phyloP scores from a whole-genome alignment of 768 basidiomycete species.

The Porphyrellus cyaneotinctus region DNA sequence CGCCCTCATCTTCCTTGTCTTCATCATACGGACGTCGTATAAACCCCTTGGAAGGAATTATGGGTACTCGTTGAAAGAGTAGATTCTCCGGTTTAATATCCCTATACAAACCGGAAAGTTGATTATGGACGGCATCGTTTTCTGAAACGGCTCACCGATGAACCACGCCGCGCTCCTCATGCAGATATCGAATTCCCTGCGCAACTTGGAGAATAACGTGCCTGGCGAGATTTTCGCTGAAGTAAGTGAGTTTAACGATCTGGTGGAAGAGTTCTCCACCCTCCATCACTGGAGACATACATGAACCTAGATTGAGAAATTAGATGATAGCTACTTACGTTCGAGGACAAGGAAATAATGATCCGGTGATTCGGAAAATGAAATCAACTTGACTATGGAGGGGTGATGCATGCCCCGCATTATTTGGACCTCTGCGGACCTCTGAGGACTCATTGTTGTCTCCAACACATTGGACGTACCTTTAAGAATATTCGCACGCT shows the following conservation, averaged over 20 bases:
- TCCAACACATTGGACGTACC: slow-evolving; percentile 37
- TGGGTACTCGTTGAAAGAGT: slow-evolving; percentile 88
- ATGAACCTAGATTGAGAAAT: slow-evolving; percentile 8
- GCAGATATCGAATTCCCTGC: slow-evolving; percentile 89
- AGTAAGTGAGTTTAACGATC: slow-evolving; percentile 98
- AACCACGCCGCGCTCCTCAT: slow-evolving; percentile 96
- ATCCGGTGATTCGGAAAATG: slow-evolving; percentile 89
- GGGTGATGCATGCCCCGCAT: slow-evolving; percentile 95
- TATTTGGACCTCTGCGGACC: slow-evolving; percentile 86
- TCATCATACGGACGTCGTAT: slow-evolving; percentile 88
- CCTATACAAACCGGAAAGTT: slow-evolving; percentile 23
- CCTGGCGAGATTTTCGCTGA: slow-evolving; percentile 93
- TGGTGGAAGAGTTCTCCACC: slow-evolving; percentile 99
- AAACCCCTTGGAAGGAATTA: slow-evolving; percentile 77
- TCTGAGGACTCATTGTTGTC: neutral
- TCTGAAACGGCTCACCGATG: slow-evolving; percentile 55
- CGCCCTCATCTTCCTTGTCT: slow-evolving; percentile 97
- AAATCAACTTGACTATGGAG: slow-evolving; percentile 86
- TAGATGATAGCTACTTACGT: slow-evolving; percentile 45
- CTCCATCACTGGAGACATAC: slow-evolving; percentile 69
- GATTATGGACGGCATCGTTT: neutral
- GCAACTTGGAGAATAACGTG: slow-evolving; percentile 97
- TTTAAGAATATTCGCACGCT: slow-evolving; percentile 98
- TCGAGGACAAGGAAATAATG: slow-evolving; percentile 95
- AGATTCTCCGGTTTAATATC: slow-evolving; percentile 99